These are phyloP conservation scores for Pyrenochaeta sp. DNA, from an alignment of 2,329 filamentous ascomycete species.

Conservation along the genomic window DNA sequence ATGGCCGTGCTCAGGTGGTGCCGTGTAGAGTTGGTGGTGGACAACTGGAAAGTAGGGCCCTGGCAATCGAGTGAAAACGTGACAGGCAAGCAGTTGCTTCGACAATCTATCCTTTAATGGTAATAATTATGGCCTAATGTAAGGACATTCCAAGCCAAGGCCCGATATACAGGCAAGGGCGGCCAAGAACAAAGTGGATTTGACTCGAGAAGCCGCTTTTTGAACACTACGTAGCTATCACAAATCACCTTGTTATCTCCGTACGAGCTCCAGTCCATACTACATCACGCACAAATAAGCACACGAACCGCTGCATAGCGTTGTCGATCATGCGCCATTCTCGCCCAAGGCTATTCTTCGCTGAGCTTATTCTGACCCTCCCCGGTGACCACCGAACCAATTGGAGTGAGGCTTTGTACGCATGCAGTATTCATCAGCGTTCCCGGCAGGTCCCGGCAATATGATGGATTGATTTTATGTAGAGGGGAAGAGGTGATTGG, in stretches of 20 bases:
- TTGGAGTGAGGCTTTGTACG: neutral
- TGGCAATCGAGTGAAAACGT: no score
- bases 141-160: neutral
- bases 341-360: neutral
- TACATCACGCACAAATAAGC: neutral
- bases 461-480: neutral
- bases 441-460: neutral
- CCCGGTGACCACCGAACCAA: neutral
- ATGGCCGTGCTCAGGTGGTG: neutral
- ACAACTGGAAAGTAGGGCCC: no score
- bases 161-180: neutral
- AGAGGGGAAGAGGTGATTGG: neutral
- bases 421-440: neutral
- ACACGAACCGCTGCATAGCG: neutral
- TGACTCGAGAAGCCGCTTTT: neutral
- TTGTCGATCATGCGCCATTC: neutral
- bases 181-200: neutral
- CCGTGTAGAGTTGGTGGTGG: neutral
- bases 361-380: neutral
- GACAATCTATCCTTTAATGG: no score
- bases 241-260: neutral
- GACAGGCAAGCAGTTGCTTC: no score
- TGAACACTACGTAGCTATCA: neutral
- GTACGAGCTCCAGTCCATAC: neutral
- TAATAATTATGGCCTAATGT: no score